These are phyloP conservation scores for Raddia distichophylla DNA, from an alignment of 176 grass and related monocot genomes.

Conservation along the genomic window DNA sequence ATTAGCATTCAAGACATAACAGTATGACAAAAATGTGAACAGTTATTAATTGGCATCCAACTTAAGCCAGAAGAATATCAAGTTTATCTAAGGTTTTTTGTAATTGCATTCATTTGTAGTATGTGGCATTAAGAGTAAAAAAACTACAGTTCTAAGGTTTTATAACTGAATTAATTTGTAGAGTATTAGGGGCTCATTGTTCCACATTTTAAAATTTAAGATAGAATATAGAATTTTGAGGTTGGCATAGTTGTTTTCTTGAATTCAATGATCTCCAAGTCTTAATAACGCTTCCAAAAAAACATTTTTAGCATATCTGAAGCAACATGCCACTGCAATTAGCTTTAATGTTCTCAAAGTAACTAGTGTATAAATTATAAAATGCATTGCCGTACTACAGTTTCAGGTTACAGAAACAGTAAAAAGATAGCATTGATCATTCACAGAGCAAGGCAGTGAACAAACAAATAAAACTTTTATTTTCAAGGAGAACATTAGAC, in stretches of 20 bases:
- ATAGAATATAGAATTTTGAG: neutral
- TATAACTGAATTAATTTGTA: no score
- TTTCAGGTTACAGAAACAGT: neutral
- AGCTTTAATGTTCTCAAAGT: neutral
- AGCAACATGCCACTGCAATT: neutral
- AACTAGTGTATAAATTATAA: neutral
- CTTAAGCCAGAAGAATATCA: neutral
- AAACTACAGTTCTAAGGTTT: no score
- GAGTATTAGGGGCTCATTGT: neutral
- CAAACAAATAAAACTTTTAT: neutral
- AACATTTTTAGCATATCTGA: neutral
- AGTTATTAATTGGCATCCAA: neutral
- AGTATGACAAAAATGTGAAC: no score
- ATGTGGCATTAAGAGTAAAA: no score
- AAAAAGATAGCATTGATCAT: neutral
- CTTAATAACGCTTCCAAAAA: neutral
- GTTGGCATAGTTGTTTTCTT: slow-evolving; percentile 4
- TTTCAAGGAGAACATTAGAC: neutral
- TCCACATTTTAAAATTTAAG: neutral
- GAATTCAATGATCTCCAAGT: neutral
- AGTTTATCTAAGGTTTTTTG: slow-evolving; percentile 12
- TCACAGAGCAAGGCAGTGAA: neutral
- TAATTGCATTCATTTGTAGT: neutral
- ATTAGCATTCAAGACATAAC: slow-evolving; percentile 27
- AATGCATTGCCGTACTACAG: neutral